Percentiles rank a stretch among this genome's conserved stretches.
Evolutionary conservation across 768 basidiomycete species (phyloP).

Genomic region (Russula foetens): DNA sequence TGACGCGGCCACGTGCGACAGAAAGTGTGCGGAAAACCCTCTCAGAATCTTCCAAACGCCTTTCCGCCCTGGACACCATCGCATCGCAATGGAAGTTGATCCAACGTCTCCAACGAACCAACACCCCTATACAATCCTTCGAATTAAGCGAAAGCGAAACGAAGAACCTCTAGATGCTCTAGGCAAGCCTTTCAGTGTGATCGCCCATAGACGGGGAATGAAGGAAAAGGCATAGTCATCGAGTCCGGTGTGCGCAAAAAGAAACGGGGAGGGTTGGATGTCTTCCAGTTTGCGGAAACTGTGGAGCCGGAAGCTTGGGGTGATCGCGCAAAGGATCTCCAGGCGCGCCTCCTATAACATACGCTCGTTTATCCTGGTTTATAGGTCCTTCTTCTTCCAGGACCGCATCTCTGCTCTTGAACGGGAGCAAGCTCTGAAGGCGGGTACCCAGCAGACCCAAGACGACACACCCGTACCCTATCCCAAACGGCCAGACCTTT

Average conservation of each 20-base stretch:
- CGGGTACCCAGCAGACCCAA: background rate
- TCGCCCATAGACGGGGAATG: constrained; percentile 4
- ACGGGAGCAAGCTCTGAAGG: constrained; percentile 16
- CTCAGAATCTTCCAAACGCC: too few species aligned
- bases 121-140: constrained; percentile 59
- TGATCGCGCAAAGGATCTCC: constrained; percentile 51
- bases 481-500: constrained; percentile 10
- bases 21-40: too few species aligned
- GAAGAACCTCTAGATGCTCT: constrained; percentile 80
- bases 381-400: constrained; percentile 2
- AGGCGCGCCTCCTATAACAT: constrained; percentile 38
- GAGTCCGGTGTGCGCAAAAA: constrained; percentile 53
- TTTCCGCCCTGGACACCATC: background rate
- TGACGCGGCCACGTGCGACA: background rate
- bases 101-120: constrained; percentile 11
- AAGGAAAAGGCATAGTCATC: constrained; percentile 37
- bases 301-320: constrained; percentile 66
- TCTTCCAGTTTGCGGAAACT: constrained; percentile 78
- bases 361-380: background rate
- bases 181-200: constrained; percentile 35
- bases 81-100: constrained; percentile 12
- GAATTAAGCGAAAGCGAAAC: constrained; percentile 76
- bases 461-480: background rate
- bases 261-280: constrained; percentile 42
- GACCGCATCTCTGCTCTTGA: constrained; percentile 24